phyloP scores from a whole-genome alignment of 768 basidiomycete genomes.

The Pisolithus sp. region DNA sequence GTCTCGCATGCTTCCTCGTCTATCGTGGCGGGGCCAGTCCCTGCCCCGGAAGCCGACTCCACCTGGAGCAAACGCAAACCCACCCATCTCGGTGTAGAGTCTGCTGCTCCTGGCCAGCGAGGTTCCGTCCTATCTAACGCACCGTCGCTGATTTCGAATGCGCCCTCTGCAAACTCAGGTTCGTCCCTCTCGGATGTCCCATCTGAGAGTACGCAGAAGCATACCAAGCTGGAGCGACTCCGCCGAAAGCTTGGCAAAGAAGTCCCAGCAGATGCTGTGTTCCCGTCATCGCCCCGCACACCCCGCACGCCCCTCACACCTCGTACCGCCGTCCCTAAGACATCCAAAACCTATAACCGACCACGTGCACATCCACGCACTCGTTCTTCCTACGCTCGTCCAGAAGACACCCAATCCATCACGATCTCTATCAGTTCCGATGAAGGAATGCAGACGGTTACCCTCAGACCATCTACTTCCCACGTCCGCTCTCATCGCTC shows the following conservation, averaged over 20 bases:
- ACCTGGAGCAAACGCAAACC: slow-evolving; percentile 23
- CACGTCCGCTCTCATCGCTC: slow-evolving; percentile 10
- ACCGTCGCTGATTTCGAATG: slow-evolving; percentile 15
- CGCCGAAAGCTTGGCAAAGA: slow-evolving; percentile 56
- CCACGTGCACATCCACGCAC: not conserved
- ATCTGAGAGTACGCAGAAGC: slow-evolving; percentile 35
- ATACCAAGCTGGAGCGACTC: slow-evolving; percentile 59
- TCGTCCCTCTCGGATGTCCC: slow-evolving; percentile 27
- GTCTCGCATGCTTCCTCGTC: slow-evolving; percentile 2
- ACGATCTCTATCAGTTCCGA: slow-evolving; percentile 23
- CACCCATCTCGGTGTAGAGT: slow-evolving; percentile 10
- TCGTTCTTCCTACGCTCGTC: slow-evolving; percentile 2
- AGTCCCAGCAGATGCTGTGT: slow-evolving; percentile 57
- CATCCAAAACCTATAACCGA: not conserved
- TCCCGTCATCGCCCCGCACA: slow-evolving; percentile 28
- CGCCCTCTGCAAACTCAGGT: slow-evolving; percentile 18
- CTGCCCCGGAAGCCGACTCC: slow-evolving; percentile 3
- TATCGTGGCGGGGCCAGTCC: not conserved
- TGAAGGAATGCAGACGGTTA: slow-evolving; percentile 20
- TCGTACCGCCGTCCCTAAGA: slow-evolving; percentile 7
- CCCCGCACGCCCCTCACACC: not conserved
- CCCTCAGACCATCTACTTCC: slow-evolving; percentile 10
- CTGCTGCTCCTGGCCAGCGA: slow-evolving; percentile 4
- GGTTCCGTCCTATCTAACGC: slow-evolving; percentile 18
- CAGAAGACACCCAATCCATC: slow-evolving; percentile 17